phyloP scores from a whole-genome alignment of 257 asterid genomes.

The Solanum clarkiae region DNA sequence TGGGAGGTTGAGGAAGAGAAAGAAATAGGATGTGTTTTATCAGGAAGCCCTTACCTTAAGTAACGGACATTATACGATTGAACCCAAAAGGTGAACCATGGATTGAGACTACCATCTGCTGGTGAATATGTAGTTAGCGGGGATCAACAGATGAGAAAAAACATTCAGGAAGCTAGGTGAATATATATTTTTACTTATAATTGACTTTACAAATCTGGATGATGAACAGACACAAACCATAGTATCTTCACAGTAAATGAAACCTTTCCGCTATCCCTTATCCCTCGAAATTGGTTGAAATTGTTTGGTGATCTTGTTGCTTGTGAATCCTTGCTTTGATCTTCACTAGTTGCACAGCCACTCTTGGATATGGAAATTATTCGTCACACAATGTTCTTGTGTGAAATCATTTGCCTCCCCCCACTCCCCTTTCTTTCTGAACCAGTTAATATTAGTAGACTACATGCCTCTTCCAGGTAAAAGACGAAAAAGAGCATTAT shows the following conservation, averaged over 20 bases:
- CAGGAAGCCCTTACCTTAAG: background rate
- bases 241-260: background rate
- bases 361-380: background rate
- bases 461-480: background rate
- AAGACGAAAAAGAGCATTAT: background rate
- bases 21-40: background rate
- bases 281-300: background rate
- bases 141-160: background rate
- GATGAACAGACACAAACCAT: background rate
- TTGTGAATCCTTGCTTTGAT: background rate
- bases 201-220: background rate
- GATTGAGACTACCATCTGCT: background rate
- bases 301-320: background rate
- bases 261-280: background rate
- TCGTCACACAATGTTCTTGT: background rate
- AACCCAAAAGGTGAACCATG: background rate
- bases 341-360: background rate
- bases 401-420: background rate
- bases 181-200: background rate
- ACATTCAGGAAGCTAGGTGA: background rate
- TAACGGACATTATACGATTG: background rate
- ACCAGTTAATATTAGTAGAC: background rate
- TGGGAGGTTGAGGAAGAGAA: background rate
- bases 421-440: background rate
- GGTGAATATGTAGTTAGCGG: background rate